phyloP scores from a whole-genome alignment of 352 stramenopile species.

The Pythium volutum region DNA sequence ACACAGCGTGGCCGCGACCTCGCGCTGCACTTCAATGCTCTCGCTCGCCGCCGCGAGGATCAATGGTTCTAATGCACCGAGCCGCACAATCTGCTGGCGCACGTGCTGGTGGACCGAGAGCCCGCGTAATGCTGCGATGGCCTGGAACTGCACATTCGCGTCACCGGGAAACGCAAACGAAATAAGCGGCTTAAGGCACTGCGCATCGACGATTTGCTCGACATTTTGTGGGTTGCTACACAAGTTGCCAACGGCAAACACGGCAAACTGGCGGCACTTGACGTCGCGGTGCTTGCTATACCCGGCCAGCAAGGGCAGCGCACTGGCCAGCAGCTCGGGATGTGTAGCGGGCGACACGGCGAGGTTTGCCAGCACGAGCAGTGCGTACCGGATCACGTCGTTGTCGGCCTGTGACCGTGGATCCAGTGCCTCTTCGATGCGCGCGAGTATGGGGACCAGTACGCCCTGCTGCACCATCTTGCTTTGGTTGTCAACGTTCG shows the following conservation, averaged over 20 bases:
- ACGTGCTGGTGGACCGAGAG: conserved; percentile 90
- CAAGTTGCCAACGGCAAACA: conserved; percentile 95
- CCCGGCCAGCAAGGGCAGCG: conserved; percentile 85
- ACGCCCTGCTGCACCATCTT: conserved; percentile 89
- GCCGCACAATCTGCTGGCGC: conserved; percentile 87
- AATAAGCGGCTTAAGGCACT: conserved; percentile 92
- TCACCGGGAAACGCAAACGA: conserved; percentile 93
- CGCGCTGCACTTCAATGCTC: conserved; percentile 94
- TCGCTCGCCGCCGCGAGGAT: conserved; percentile 89
- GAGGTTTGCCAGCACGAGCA: conserved; percentile 94
- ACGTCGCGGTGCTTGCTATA: conserved; percentile 95
- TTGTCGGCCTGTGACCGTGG: conserved; percentile 91
- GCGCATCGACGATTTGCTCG: conserved; percentile 82
- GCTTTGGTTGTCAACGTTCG: conserved; percentile 92
- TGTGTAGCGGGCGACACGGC: conserved; percentile 86
- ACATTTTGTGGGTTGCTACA: conserved; percentile 92
- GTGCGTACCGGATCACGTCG: conserved; percentile 93
- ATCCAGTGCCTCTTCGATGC: conserved; percentile 90
- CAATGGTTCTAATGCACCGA: conserved; percentile 93
- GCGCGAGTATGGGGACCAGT: conserved; percentile 84
- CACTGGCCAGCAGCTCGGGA: conserved; percentile 66
- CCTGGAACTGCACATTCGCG: conserved; percentile 96
- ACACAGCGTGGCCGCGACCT: conserved; percentile 93
- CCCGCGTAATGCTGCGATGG: conserved; percentile 91
- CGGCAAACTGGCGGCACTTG: conserved; percentile 95